A percentile compares a stretch with the other conserved stretches of the same genome.
phyloP scores from a whole-genome alignment of 768 basidiomycete species.

The Gloeopeniophorella convolvens region DNA sequence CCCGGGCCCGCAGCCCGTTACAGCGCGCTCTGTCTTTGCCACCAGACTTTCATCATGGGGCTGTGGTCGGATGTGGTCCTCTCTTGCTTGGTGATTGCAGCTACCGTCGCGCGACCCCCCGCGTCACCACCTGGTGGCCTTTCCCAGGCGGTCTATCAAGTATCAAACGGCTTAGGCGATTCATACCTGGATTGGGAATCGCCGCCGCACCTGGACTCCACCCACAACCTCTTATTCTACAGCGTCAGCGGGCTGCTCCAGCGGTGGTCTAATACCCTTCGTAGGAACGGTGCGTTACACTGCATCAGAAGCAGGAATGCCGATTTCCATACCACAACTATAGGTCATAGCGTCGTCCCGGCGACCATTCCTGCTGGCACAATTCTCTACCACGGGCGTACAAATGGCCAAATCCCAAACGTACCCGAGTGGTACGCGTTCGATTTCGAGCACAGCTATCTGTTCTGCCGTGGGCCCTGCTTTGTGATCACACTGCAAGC shows the following conservation, averaged over 20 bases:
- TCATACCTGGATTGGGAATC: too few relatives aligned
- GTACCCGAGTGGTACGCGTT: constrained; percentile 18
- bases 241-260: not conserved
- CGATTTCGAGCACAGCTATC: constrained; percentile 15
- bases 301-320: too few relatives aligned
- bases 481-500: constrained; percentile 7
- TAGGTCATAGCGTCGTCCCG: constrained; percentile 17
- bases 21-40: too few relatives aligned
- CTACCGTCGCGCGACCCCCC: too few relatives aligned
- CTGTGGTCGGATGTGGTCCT: too few relatives aligned
- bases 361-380: constrained; percentile 16
- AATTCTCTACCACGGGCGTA: constrained; percentile 19
- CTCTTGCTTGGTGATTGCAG: too few relatives aligned
- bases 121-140: too few relatives aligned
- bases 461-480: constrained; percentile 5
- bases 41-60: too few relatives aligned
- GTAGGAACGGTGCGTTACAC: not conserved
- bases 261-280: not conserved
- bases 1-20: too few relatives aligned
- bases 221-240: not conserved
- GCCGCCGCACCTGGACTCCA: not conserved
- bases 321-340: not conserved
- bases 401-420: not conserved
- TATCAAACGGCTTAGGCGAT: too few relatives aligned
- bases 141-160: too few relatives aligned